Evolutionary conservation across 352 stramenopile species (phyloP).

Genomic region (Plasmopara viticola): DNA sequence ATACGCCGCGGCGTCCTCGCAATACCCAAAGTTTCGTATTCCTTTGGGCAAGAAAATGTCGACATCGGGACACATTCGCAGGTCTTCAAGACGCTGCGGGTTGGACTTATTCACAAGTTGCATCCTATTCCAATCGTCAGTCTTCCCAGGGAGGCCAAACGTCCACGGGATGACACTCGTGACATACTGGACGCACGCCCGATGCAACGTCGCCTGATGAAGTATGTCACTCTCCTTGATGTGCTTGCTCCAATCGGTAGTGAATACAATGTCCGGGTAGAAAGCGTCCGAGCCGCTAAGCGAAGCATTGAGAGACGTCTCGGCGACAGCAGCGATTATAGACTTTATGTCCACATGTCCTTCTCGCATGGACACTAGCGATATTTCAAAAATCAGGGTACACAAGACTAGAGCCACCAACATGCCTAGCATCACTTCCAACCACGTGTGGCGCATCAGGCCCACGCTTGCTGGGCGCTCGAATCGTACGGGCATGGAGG

Average conservation of each 20-base stretch:
- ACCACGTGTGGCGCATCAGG: constrained; percentile 6
- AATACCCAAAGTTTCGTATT: constrained; percentile 56
- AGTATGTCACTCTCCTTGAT: constrained; percentile 33
- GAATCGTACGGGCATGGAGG: no score
- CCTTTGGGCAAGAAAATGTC: constrained; percentile 55
- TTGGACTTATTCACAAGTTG: constrained; percentile 33
- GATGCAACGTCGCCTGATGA: constrained; percentile 36
- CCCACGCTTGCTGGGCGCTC: constrained; percentile 2
- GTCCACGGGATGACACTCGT: constrained; percentile 30
- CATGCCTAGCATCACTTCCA: constrained; percentile 21
- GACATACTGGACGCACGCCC: constrained; percentile 31
- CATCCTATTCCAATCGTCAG: constrained; percentile 6
- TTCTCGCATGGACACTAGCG: constrained; percentile 18
- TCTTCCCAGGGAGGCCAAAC: constrained; percentile 12
- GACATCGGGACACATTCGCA: constrained; percentile 46
- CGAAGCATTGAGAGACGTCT: constrained; percentile 16
- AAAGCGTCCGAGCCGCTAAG: constrained; percentile 11
- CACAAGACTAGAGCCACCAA: constrained; percentile 19
- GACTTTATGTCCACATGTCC: constrained; percentile 14
- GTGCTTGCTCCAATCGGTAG: constrained; percentile 25
- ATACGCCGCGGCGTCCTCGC: constrained; percentile 60
- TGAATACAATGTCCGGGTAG: constrained; percentile 26
- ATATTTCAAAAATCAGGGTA: constrained; percentile 21
- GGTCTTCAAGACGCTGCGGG: constrained; percentile 32
- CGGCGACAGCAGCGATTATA: constrained; percentile 18